Conservation (phyloP, 2,329 filamentous ascomycete genomes). For the Ilyonectria destructans region DNA sequence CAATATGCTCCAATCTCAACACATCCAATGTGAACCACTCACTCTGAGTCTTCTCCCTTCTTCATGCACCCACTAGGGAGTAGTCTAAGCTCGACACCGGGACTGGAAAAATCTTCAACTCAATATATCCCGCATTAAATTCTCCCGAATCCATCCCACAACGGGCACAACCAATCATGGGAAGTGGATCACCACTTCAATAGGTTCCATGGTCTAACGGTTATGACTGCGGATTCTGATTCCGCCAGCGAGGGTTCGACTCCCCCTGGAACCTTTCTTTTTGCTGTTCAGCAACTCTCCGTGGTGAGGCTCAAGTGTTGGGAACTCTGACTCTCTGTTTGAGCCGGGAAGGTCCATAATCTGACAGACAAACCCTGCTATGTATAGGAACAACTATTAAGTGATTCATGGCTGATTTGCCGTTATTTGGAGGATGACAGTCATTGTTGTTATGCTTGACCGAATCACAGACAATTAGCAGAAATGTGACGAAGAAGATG, state of each 20-base stretch:
- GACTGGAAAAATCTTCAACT: neutral
- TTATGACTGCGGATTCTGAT: slow-evolving; percentile 44
- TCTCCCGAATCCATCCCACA: slow-evolving; percentile 3
- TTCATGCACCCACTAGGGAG: neutral
- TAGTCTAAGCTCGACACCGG: neutral
- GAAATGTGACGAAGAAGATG: no score
- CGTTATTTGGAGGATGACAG: no score
- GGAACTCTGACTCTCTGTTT: neutral
- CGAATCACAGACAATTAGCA: no score
- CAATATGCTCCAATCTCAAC: neutral
- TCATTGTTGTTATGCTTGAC: no score
- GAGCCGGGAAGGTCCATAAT: neutral
- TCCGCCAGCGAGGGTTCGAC: slow-evolving; percentile 45
- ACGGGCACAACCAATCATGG: slow-evolving; percentile 28
- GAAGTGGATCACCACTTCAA: slow-evolving; percentile 24
- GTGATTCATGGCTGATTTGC: no score
- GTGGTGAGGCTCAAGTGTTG: neutral
- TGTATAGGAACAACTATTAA: no score
- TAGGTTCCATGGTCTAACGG: slow-evolving; percentile 42
- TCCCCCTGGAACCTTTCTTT: slow-evolving; percentile 38
- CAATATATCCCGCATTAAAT: slow-evolving; percentile 25
- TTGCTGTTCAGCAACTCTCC: neutral
- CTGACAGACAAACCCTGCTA: neutral
- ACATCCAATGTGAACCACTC: neutral
- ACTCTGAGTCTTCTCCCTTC: neutral